A percentile compares a stretch with the other conserved stretches of the same genome.
These are phyloP conservation scores for Pyrus hybrid DNA, from an alignment of 331 rosid species.

Conservation along the genomic window DNA sequence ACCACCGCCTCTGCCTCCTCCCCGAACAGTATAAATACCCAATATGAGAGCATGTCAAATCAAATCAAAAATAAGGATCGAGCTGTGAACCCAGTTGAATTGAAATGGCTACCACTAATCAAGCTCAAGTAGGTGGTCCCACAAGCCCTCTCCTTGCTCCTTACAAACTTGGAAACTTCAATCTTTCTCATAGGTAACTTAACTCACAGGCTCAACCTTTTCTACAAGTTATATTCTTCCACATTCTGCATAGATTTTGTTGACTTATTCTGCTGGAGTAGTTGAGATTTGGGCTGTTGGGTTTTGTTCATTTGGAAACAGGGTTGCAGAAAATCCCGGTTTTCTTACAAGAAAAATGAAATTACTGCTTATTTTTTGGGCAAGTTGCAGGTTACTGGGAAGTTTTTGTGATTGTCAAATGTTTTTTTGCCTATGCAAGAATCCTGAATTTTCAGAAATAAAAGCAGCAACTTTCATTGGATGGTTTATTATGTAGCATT, in stretches of 20 bases:
- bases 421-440: neutral
- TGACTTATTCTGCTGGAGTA: neutral
- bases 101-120: neutral
- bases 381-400: neutral
- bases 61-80: neutral
- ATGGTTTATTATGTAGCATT: too few relatives aligned
- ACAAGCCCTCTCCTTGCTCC: conserved; percentile 38
- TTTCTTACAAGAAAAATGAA: neutral
- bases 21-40: neutral
- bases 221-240: too few relatives aligned
- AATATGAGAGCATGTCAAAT: neutral
- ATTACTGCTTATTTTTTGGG: neutral
- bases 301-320: neutral
- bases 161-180: conserved; percentile 40
- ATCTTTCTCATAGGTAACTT: conserved; percentile 43
- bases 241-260: neutral
- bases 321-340: neutral
- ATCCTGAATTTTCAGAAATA: neutral
- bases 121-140: neutral
- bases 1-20: too few relatives aligned
- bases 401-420: neutral
- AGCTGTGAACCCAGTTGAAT: neutral
- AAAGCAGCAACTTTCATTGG: too few relatives aligned
- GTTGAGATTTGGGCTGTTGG: neutral
- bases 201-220: neutral